phyloP scores from a whole-genome alignment of 805 yeast species.

The Yarrowia keelungensis region DNA sequence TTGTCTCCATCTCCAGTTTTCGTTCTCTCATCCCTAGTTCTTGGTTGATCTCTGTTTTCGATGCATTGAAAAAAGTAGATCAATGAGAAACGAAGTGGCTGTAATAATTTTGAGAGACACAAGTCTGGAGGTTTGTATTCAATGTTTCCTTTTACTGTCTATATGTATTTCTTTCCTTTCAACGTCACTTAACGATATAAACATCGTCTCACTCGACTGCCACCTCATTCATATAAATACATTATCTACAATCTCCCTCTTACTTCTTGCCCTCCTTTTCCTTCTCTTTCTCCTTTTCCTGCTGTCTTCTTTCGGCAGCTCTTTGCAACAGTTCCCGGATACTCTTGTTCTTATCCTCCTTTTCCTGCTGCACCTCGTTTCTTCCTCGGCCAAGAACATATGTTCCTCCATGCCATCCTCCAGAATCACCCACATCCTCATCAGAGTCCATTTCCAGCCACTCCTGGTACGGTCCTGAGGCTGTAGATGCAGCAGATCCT shows the following conservation, averaged over 20 bases:
- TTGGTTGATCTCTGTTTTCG: too few relatives aligned
- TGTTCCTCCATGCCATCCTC: slow-evolving; percentile 46
- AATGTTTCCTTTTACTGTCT: too few relatives aligned
- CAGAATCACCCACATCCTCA: slow-evolving; percentile 43
- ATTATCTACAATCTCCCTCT: not conserved
- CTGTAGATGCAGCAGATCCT: not conserved
- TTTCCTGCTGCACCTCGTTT: slow-evolving; percentile 4
- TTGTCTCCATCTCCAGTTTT: too few relatives aligned
- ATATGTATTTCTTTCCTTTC: too few relatives aligned
- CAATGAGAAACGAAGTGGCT: too few relatives aligned
- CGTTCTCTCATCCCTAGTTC: too few relatives aligned
- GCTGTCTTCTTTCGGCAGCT: slow-evolving; percentile 33
- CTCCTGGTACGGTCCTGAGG: slow-evolving; percentile 36
- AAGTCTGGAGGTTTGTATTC: too few relatives aligned
- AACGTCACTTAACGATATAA: too few relatives aligned
- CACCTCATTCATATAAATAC: not conserved
- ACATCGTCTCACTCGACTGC: not conserved
- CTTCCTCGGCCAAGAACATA: slow-evolving; percentile 42
- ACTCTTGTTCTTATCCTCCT: slow-evolving; percentile 33
- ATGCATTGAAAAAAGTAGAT: too few relatives aligned
- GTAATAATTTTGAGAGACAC: too few relatives aligned
- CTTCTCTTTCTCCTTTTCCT: slow-evolving; percentile 16
- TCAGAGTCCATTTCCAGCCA: slow-evolving; percentile 36
- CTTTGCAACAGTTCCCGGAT: slow-evolving; percentile 19
- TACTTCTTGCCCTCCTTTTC: not conserved